Evolutionary conservation across 1,284 basidiomycete genomes (phyloP), one percentile per base, ranked within the genome.

Genomic region (Ustilago nuda): DNA sequence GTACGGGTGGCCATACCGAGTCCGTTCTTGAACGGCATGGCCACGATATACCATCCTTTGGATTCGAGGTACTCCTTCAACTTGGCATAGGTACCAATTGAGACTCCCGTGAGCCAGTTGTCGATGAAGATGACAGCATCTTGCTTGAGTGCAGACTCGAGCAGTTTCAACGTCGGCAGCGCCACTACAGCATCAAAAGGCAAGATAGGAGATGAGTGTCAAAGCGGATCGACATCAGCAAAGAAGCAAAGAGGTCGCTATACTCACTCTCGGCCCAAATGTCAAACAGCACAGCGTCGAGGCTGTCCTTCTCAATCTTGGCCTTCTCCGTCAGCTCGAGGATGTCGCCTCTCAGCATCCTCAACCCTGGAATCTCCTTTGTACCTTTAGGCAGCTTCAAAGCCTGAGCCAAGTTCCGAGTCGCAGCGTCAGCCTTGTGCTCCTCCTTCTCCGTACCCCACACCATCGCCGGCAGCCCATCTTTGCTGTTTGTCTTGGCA

Each of bases 1-100:
- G 61, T 55, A n/a, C 68, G 55, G 3, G 62, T 71, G 11, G 71
- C 71, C 54, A 73, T 67, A 13, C 71, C 71, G 6, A 73, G 58
- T 8, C 71, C 71, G n/a, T 73, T 73, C 61, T 73, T 68, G 62
- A 73, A 73, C 8, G 71, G 71, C 58, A 73, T n/a, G 2, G 66
- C 57, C 15, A 53, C 66, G 13, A 68, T 45, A 52, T 68, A 73
- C 71, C 71, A 73, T 17, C 71, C 71, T 17, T 60, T 63, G 5
- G 57, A 56, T 55, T 68, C 65, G 54, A 73, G 58, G 35, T 73
- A 68, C 32, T 73, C 56, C n/a, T 52, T 50, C n/a, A 73, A 58
- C 1, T 50, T 33, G 11, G 54, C 54, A 36, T 73, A 73, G 3
- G 62, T 65, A 33, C 71, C 71, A 35, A 64, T 73, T 52, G 64